A percentile compares a stretch with the other conserved stretches of the same genome.
phyloP scores from a whole-genome alignment of 164 flowering plant genomes.

The Warburgia ugandensis region DNA sequence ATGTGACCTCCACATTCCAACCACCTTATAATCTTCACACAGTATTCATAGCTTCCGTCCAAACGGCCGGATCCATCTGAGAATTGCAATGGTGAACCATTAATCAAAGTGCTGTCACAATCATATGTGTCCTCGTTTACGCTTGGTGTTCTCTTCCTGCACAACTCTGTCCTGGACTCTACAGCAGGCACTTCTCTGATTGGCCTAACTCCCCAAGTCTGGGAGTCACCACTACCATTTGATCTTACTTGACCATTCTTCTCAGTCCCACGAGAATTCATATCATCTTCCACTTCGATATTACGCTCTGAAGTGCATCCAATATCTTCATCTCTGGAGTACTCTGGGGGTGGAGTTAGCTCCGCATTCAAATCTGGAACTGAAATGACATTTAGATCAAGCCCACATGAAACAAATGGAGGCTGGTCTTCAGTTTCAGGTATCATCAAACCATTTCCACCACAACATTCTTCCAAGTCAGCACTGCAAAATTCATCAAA shows the following conservation, averaged over 20 bases:
- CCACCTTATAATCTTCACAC: slow-evolving; percentile 84
- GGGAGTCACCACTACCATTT: slow-evolving; percentile 63
- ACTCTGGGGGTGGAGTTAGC: slow-evolving; percentile 61
- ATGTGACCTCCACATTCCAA: slow-evolving; percentile 80
- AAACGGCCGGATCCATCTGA: slow-evolving; percentile 34
- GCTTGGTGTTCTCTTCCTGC: slow-evolving; percentile 42
- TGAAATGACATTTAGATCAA: slow-evolving; percentile 78
- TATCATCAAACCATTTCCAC: slow-evolving; percentile 19
- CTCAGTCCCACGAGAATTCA: slow-evolving; percentile 38
- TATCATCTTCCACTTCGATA: slow-evolving; percentile 56
- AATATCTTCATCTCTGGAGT: slow-evolving; percentile 58
- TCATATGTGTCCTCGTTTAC: slow-evolving; percentile 56
- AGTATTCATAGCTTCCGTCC: slow-evolving; percentile 78
- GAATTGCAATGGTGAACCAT: slow-evolving; percentile 51
- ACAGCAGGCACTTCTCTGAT: slow-evolving; percentile 44
- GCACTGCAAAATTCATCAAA: slow-evolving; percentile 39
- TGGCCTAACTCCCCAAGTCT: slow-evolving; percentile 33
- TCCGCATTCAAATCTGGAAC: slow-evolving; percentile 96
- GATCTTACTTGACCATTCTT: slow-evolving; percentile 50
- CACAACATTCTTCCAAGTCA: slow-evolving; percentile 39
- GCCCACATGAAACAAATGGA: slow-evolving; percentile 43
- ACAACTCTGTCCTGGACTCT: slow-evolving; percentile 37
- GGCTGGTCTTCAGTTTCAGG: slow-evolving; percentile 29
- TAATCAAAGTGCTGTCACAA: slow-evolving; percentile 77
- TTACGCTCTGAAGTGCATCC: slow-evolving; percentile 42